Evolutionary conservation across 1,284 basidiomycete species (phyloP).

Genomic region (Mycena citricolor): DNA sequence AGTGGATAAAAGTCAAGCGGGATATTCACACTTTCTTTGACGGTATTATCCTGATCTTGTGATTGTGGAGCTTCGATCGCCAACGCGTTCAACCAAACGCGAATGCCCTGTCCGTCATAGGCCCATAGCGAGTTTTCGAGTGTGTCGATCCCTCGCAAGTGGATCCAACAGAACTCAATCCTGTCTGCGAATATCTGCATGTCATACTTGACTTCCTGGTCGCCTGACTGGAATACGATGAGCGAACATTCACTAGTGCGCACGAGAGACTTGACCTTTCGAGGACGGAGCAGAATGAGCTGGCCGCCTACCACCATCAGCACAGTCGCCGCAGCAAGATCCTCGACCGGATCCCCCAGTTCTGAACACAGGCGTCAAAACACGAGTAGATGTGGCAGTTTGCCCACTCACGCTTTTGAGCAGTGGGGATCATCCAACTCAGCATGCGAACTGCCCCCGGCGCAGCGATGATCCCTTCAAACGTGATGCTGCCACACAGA

Average conservation of each 20-base stretch:
- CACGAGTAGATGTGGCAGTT: background rate
- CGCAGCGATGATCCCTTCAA: slow-evolving; percentile 86
- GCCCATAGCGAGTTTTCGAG: slow-evolving; percentile 98
- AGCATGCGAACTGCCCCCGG: slow-evolving; percentile 87
- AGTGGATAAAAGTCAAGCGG: slow-evolving; percentile 93
- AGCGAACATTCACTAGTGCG: slow-evolving; percentile 3
- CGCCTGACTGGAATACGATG: slow-evolving; percentile 54
- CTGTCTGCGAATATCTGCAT: slow-evolving; percentile 95
- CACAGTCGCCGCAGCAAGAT: slow-evolving; percentile 92
- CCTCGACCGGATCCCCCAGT: slow-evolving; percentile 91
- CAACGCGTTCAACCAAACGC: slow-evolving; percentile 95
- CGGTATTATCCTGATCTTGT: slow-evolving; percentile 50
- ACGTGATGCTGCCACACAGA: slow-evolving; percentile 93
- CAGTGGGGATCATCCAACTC: slow-evolving; percentile 95
- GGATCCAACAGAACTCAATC: slow-evolving; percentile 99
- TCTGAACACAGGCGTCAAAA: slow-evolving; percentile 44
- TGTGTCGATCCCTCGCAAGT: slow-evolving; percentile 87
- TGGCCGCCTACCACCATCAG: slow-evolving; percentile 96
- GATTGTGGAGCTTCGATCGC: slow-evolving; percentile 70
- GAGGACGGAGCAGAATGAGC: slow-evolving; percentile 81
- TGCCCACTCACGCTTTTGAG: slow-evolving; percentile 79
- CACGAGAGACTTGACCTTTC: slow-evolving; percentile 70
- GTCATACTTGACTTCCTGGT: slow-evolving; percentile 94
- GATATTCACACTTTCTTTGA: slow-evolving; percentile 92
- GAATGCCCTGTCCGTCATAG: slow-evolving; percentile 87